A percentile compares a stretch with the other conserved stretches of the same genome.
Conservation (phyloP, 2,329 filamentous ascomycete genomes). For the Sodiomyces alkalinus region DNA sequence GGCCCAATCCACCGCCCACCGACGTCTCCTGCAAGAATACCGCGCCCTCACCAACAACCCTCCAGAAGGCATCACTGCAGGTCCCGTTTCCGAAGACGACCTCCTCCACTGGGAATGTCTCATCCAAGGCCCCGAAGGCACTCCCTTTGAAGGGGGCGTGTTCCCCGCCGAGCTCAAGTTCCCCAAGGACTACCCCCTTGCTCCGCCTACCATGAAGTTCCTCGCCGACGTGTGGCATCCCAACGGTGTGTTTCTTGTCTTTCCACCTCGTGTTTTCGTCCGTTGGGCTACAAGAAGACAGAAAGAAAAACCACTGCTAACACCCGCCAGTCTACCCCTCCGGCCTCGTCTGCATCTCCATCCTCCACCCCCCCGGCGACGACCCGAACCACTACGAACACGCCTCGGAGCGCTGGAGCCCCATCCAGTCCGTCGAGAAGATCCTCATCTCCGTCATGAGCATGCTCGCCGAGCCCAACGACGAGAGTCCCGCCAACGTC, state of each 20-base stretch:
- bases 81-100: constrained; percentile 86
- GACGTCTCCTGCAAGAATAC: constrained; percentile 92
- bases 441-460: constrained; percentile 95
- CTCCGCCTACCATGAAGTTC: constrained; percentile 93
- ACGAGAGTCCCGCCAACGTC: constrained; percentile 91
- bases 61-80: constrained; percentile 94
- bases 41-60: constrained; percentile 84
- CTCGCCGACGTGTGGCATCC: constrained; percentile 91
- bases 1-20: constrained; percentile 49
- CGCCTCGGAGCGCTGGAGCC: constrained; percentile 88
- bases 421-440: constrained; percentile 95
- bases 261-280: too few species aligned
- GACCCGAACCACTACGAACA: constrained; percentile 98
- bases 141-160: constrained; percentile 88
- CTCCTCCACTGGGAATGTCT: constrained; percentile 92
- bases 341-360: constrained; percentile 94
- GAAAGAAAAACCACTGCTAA: too few species aligned
- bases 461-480: constrained; percentile 94
- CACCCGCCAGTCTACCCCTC: constrained; percentile 61
- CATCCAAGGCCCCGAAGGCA: constrained; percentile 89
- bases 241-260: constrained; percentile 48
- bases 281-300: too few species aligned
- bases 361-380: constrained; percentile 88
- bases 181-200: constrained; percentile 90
- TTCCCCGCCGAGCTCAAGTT: constrained; percentile 94